Evolutionary conservation across 1,139 yeast genomes (phyloP).

Genomic region (Taphrina confusa): DNA sequence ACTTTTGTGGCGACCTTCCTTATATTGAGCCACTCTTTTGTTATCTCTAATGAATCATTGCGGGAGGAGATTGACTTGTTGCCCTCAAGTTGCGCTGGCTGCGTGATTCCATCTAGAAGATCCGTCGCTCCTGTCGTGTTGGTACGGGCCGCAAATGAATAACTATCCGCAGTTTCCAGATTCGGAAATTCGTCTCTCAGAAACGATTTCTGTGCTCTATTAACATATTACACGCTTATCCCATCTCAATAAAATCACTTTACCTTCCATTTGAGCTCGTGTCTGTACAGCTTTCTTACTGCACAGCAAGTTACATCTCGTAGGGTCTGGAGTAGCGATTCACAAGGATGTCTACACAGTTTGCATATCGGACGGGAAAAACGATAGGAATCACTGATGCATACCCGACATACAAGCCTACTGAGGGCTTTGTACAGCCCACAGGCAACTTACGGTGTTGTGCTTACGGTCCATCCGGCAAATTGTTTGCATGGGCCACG

Average conservation of each 20-base stretch:
- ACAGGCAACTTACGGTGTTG: conserved; percentile 43
- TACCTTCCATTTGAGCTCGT: no score
- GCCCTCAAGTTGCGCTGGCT: no score
- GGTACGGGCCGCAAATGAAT: no score
- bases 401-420: conserved; percentile 49
- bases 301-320: no score
- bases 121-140: no score
- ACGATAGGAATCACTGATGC: conserved; percentile 61
- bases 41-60: conserved; percentile 12
- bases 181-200: no score
- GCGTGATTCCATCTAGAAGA: no score
- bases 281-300: no score
- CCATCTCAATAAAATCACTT: no score
- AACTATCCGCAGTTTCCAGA: no score
- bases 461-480: conserved; percentile 54
- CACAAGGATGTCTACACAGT: conserved; percentile 37
- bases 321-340: background rate
- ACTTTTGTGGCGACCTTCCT: background rate
- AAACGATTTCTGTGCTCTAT: no score
- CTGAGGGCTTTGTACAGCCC: conserved; percentile 42
- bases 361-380: conserved; percentile 62
- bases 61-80: background rate
- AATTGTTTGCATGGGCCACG: conserved; percentile 54
- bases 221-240: no score
- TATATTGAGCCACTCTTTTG: background rate